These are phyloP conservation scores for Pholiota conissans DNA, from an alignment of 768 basidiomycete genomes.

Conservation along the genomic window DNA sequence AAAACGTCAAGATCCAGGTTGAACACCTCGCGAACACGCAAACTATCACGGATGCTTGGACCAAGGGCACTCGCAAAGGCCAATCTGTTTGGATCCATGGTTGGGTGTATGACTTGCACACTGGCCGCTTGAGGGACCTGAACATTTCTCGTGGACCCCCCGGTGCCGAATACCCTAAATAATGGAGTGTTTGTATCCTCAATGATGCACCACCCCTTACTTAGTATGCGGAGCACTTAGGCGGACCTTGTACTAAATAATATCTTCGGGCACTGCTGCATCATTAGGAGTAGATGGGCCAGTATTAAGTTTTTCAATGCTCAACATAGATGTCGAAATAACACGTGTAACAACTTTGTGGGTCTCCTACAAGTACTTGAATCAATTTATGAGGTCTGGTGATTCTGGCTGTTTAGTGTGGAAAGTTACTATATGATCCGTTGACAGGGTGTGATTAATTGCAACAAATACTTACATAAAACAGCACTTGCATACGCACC, in stretches of 20 bases:
- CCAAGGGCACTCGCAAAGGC: conserved; percentile 37
- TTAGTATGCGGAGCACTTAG: neutral
- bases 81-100: conserved; percentile 63
- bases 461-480: neutral
- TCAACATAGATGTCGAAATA: neutral
- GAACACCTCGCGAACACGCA: conserved; percentile 47
- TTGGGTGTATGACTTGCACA: conserved; percentile 68
- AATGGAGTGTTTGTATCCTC: too few species aligned
- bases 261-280: neutral
- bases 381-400: too few species aligned
- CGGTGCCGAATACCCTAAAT: neutral
- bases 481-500: neutral
- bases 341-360: neutral
- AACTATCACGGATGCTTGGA: conserved; percentile 49
- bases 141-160: conserved; percentile 42
- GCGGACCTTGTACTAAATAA: neutral
- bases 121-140: conserved; percentile 60
- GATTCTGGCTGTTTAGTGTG: too few species aligned
- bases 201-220: neutral
- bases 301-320: neutral
- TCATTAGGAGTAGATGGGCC: neutral
- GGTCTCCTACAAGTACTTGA: too few species aligned
- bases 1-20: conserved; percentile 60
- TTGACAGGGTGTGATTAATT: neutral
- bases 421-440: neutral